A percentile compares a stretch with the other conserved stretches of the same genome.
Evolutionary conservation across 176 grass and related monocot species (phyloP).

Genomic region (Ananas comosus): DNA sequence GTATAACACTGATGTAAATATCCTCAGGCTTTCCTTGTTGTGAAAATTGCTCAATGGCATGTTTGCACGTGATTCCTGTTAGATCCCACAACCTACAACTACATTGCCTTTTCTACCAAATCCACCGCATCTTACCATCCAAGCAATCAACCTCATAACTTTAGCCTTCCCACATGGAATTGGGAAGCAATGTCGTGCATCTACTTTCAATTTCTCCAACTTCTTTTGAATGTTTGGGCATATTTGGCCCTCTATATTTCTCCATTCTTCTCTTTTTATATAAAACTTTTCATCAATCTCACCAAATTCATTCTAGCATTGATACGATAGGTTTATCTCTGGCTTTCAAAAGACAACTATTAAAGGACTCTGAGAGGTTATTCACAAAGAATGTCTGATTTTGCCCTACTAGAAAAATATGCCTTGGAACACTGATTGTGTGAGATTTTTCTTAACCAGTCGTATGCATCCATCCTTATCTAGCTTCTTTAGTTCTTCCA

Average conservation of each 20-base stretch:
- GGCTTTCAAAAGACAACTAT: background rate
- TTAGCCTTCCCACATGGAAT: background rate
- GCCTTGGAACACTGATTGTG: too few species aligned
- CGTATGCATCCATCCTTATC: too few species aligned
- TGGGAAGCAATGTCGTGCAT: background rate
- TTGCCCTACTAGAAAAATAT: too few species aligned
- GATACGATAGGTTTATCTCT: background rate
- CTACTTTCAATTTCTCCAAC: background rate
- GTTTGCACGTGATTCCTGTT: too few species aligned
- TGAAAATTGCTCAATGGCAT: too few species aligned
- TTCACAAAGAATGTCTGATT: background rate
- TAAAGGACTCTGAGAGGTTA: background rate
- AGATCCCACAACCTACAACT: background rate
- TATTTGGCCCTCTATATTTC: background rate
- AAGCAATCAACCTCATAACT: background rate
- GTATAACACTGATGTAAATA: too few species aligned
- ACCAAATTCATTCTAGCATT: background rate
- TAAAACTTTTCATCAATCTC: background rate
- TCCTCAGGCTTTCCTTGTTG: too few species aligned
- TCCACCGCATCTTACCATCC: background rate
- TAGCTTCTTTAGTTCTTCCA: too few species aligned
- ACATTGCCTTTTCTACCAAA: background rate
- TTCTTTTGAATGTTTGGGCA: background rate
- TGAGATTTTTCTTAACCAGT: too few species aligned
- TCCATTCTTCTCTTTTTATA: background rate